phyloP scores from a whole-genome alignment of 2,329 filamentous ascomycete species.

The Lachnellula cervina region DNA sequence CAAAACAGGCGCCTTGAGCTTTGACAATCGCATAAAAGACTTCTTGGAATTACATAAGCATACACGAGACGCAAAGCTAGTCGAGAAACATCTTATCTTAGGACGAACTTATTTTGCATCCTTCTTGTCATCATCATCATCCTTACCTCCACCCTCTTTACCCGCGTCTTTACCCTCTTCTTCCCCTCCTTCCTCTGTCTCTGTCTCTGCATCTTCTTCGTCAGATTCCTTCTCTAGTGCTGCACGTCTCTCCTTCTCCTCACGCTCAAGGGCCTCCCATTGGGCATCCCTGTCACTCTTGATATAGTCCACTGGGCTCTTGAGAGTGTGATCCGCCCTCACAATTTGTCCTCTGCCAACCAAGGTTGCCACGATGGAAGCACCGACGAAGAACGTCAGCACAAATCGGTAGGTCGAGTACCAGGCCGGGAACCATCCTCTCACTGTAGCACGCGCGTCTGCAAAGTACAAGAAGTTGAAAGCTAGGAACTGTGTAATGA shows the following conservation, averaged over 20 bases:
- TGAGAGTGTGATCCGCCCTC: conserved; percentile 26
- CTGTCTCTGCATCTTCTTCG: conserved; percentile 5
- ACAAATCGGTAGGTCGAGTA: conserved; percentile 89
- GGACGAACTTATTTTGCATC: conserved; percentile 7
- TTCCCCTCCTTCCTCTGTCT: conserved; percentile 1
- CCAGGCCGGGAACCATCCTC: conserved; percentile 79
- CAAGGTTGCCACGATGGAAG: conserved; percentile 73
- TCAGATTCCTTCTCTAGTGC: conserved; percentile 8
- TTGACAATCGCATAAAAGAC: background rate
- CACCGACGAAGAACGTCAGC: conserved; percentile 82
- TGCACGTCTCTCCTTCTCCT: conserved; percentile 26
- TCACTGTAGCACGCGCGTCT: conserved; percentile 66
- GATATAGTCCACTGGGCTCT: conserved; percentile 25
- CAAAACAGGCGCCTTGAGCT: background rate
- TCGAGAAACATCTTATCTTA: background rate
- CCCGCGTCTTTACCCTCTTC: conserved; percentile 13
- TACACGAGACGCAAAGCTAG: background rate
- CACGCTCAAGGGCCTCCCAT: conserved; percentile 26
- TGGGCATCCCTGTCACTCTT: conserved; percentile 26
- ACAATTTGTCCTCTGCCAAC: conserved; percentile 69
- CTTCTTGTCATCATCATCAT: conserved; percentile 10
- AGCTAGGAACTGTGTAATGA: conserved; percentile 79
- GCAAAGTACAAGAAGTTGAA: conserved; percentile 85
- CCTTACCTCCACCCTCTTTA: conserved; percentile 15
- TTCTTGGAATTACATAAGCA: background rate